Base-by-base conservation (phyloP, 2,329 filamentous ascomycete species). In the Ascochyta viciae-villosae region DNA sequence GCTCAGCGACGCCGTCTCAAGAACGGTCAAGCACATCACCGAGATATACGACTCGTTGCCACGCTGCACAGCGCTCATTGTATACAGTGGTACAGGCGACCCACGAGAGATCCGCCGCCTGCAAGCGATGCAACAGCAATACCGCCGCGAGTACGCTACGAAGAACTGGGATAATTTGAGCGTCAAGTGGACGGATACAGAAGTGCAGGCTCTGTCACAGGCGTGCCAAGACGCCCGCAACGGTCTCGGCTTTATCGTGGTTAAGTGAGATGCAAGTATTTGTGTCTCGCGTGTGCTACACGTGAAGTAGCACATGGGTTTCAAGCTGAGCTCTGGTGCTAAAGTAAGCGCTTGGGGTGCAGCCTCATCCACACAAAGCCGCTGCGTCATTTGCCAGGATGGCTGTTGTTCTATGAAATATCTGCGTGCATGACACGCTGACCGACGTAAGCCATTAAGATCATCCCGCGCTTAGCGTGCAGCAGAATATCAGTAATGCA, bases 21-120 rank as follows among this genome's bases (percentile, higher is more conserved):
- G 76, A 26, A 87, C 84, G 0, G 77, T 85, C 34, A 68, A 76
- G 12, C 74, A 80, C 49, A 83, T 89, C 55, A 68, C 73, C 22
- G 74, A 75, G 10, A 79, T 88, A 51, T 86, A 83, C 68, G 79
- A 84, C 2, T 77, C 80, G 6, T 74, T 88, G 27, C 85, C 86
- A 13, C 77, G 80, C 6, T 85, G 83, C 65, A 87, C 85, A 1
- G 80, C 86, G 9, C 81, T 88, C 50, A 79, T 89, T 26, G 81
- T 88, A 27, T 88, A 87, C 70, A 85, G 82, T 54, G 86, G 86
- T n/a, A 86, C 84, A 2, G 84, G 84, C 27, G 85, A 88, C 65
- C 85, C 86, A 23, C 77, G 83, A 27, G 82, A 85, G 51, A 78
- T 86, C 39, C 74, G 78, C 37, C 80, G 83, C 26, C 71, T 88